phyloP scores from a whole-genome alignment of 2,329 filamentous ascomycete species.

The Botryotinia narcissicola region DNA sequence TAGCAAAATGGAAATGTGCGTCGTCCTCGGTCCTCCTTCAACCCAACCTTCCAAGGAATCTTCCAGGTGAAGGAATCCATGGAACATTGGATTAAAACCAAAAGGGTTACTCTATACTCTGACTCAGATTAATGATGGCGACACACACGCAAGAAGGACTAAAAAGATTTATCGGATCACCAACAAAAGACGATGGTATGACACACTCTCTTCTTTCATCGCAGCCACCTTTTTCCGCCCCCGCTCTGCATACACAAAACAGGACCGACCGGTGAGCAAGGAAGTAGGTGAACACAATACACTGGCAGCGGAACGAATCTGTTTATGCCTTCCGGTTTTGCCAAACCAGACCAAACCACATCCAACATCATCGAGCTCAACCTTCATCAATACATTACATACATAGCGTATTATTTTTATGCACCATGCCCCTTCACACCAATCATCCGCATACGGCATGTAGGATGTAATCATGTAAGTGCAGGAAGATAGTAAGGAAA shows the following conservation, averaged over 20 bases:
- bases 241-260: constrained; percentile 27
- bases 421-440: constrained; percentile 22
- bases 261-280: constrained; percentile 19
- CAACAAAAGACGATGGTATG: constrained; percentile 11
- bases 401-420: constrained; percentile 22
- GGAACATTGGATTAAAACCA: background rate
- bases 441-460: constrained; percentile 15
- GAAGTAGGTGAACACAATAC: constrained; percentile 21
- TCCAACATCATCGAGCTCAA: constrained; percentile 11
- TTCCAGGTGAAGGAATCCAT: constrained; percentile 6
- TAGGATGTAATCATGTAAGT: constrained; percentile 2
- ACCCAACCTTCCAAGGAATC: constrained; percentile 5
- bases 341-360: constrained; percentile 21
- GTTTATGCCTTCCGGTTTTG: constrained; percentile 21
- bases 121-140: constrained; percentile 15
- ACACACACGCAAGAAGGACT: constrained; percentile 10
- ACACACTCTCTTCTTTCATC: constrained; percentile 13
- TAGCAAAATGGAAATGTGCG: constrained; percentile 17
- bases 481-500: constrained; percentile 6
- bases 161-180: background rate
- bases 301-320: constrained; percentile 23
- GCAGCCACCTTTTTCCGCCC: constrained; percentile 21
- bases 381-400: constrained; percentile 18
- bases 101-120: constrained; percentile 9
- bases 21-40: constrained; percentile 17